Conservation (phyloP, 371 early-diverging fungal species). For the Saksenaea vasiformis region DNA sequence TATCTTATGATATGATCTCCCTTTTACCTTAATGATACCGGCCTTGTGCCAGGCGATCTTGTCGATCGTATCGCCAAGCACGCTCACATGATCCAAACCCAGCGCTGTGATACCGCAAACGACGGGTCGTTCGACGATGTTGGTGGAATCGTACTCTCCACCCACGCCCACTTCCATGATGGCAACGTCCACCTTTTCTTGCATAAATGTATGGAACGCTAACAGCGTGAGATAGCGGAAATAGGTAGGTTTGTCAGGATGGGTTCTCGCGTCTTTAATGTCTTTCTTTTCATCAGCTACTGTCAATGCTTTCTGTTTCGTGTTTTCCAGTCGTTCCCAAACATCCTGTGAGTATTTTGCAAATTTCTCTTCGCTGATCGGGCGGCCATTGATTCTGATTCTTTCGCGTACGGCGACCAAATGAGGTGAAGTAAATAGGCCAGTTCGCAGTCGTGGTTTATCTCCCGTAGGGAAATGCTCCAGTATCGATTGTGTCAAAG, state of each 20-base stretch:
- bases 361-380: constrained; percentile 76
- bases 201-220: constrained; percentile 86
- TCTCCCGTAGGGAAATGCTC: constrained; percentile 34
- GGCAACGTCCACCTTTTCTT: constrained; percentile 80
- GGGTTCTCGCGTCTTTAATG: constrained; percentile 40
- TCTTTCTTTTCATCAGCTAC: neutral
- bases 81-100: constrained; percentile 78
- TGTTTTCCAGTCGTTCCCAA: constrained; percentile 72
- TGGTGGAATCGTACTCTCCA: constrained; percentile 86
- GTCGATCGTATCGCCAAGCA: constrained; percentile 75
- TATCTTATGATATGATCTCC: neutral
- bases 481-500: constrained; percentile 71
- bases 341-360: constrained; percentile 86
- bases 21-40: constrained; percentile 81
- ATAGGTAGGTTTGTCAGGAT: constrained; percentile 78
- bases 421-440: constrained; percentile 94
- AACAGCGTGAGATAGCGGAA: constrained; percentile 90
- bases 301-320: constrained; percentile 44
- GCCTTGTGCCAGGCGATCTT: constrained; percentile 95
- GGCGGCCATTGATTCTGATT: constrained; percentile 88
- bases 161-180: constrained; percentile 87
- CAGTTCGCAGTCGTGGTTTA: constrained; percentile 52
- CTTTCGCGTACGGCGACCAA: constrained; percentile 91
- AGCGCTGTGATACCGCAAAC: constrained; percentile 84
- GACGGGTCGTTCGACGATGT: constrained; percentile 68